Evolutionary conservation across 805 yeast genomes (phyloP).

Genomic region (Hanseniaspora singularis): DNA sequence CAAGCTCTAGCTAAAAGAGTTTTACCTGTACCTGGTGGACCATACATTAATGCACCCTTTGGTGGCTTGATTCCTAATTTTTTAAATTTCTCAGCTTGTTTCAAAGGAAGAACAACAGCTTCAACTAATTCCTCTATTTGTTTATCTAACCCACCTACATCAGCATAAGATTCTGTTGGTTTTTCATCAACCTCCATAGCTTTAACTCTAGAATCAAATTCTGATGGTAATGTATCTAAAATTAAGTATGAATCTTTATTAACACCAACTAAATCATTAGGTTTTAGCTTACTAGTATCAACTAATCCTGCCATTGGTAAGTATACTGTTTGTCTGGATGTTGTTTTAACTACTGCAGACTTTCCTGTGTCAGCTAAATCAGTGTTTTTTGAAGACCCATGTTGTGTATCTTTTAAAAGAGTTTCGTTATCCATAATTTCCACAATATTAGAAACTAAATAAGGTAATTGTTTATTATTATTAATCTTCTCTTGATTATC

Average conservation of each 20-base stretch:
- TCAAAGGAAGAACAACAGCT: conserved; percentile 97
- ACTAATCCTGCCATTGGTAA: conserved; percentile 92
- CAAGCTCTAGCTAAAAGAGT: conserved; percentile 95
- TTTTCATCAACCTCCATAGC: conserved; percentile 99
- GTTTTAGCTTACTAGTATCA: conserved; percentile 79
- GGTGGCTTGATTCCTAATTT: conserved; percentile 93
- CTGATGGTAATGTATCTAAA: conserved; percentile 89
- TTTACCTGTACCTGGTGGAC: conserved; percentile 99
- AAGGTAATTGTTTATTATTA: conserved; percentile 90
- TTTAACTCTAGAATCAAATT: conserved; percentile 93
- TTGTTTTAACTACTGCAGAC: conserved; percentile 96
- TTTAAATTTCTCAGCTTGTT: conserved; percentile 92
- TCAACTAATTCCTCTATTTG: conserved; percentile 97
- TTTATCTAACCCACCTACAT: conserved; percentile 95
- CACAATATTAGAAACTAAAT: conserved; percentile 90
- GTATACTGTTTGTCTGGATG: conserved; percentile 94
- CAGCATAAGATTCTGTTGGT: conserved; percentile 93
- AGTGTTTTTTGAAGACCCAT: conserved; percentile 76
- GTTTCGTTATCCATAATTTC: conserved; percentile 76
- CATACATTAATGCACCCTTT: conserved; percentile 96
- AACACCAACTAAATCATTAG: conserved; percentile 96
- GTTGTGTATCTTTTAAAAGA: conserved; percentile 50
- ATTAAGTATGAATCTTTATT: conserved; percentile 92
- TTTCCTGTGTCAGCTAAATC: conserved; percentile 87
- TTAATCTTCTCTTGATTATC: conserved; percentile 93